A percentile compares a stretch with the other conserved stretches of the same genome.
These are phyloP conservation scores for Candida dubliniensis DNA, from an alignment of 1,139 yeast species.

Conservation along the genomic window DNA sequence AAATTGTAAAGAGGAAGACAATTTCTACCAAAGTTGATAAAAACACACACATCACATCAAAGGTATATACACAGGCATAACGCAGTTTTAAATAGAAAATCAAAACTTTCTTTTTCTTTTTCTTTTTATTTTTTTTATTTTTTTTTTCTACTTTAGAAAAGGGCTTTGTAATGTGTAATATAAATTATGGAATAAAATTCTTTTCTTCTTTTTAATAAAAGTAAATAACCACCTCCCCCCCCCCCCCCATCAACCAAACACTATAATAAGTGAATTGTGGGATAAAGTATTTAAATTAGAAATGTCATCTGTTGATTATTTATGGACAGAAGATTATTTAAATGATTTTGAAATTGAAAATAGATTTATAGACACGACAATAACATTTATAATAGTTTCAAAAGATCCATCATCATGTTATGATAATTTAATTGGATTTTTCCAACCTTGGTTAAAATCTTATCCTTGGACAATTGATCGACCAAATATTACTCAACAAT, in stretches of 20 bases:
- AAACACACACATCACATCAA: no score
- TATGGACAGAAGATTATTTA: slow-evolving; percentile 13
- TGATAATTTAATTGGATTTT: slow-evolving; percentile 7
- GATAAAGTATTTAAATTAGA: not conserved
- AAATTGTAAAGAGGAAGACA: slow-evolving; percentile 15
- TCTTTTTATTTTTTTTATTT: no score
- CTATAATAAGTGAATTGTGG: no score
- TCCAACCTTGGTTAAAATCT: slow-evolving; percentile 11
- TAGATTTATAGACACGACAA: slow-evolving; percentile 9
- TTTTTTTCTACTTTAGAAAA: no score
- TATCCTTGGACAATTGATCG: slow-evolving; percentile 15
- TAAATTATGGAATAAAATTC: not conserved
- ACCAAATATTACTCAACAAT: slow-evolving; percentile 7
- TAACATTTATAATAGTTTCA: slow-evolving; percentile 13
- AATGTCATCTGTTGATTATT: slow-evolving; percentile 10
- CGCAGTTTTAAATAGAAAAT: no score
- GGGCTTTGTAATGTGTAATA: no score
- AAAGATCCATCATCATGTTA: slow-evolving; percentile 7
- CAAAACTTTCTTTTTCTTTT: no score
- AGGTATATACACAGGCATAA: no score
- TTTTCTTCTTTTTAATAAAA: not conserved
- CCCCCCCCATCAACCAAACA: no score
- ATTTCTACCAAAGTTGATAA: not conserved
- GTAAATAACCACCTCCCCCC: no score
- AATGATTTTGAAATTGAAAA: slow-evolving; percentile 9